These are phyloP conservation scores for Fusarium acutatum DNA, from an alignment of 2,329 filamentous ascomycete species.

Conservation along the genomic window DNA sequence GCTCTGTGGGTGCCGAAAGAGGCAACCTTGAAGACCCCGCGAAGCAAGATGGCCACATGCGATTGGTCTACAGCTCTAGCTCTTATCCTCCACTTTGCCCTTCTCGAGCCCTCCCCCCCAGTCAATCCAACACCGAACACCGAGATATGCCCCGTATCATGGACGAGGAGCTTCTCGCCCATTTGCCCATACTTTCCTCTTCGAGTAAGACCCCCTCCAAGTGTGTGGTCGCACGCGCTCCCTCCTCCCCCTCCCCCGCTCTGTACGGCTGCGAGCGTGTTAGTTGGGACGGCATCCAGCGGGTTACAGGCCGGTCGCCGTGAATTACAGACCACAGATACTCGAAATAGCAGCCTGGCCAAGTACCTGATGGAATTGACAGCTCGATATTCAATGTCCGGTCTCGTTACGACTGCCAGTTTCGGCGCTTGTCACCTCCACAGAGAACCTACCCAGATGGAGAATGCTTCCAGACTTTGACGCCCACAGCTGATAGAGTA, in stretches of 20 bases:
- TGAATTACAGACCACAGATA: background rate
- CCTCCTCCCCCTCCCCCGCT: slow-evolving; percentile 22
- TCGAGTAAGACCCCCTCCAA: slow-evolving; percentile 30
- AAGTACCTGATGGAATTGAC: background rate
- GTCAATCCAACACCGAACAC: slow-evolving; percentile 39
- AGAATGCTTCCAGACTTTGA: slow-evolving; percentile 17
- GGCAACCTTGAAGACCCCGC: slow-evolving; percentile 16
- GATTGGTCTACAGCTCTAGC: slow-evolving; percentile 15
- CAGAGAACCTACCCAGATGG: background rate
- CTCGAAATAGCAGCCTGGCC: background rate
- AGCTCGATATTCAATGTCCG: slow-evolving; percentile 8
- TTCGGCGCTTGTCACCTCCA: background rate
- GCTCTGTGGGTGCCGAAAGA: slow-evolving; percentile 16
- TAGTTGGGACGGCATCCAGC: slow-evolving; percentile 22
- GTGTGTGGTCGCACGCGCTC: slow-evolving; percentile 27
- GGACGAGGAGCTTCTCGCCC: slow-evolving; percentile 2
- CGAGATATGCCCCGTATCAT: slow-evolving; percentile 42
- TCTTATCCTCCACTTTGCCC: slow-evolving; percentile 8
- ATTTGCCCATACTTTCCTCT: slow-evolving; percentile 34
- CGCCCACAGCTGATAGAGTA: background rate
- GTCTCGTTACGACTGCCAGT: slow-evolving; percentile 6
- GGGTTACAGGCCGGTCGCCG: slow-evolving; percentile 20
- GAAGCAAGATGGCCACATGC: background rate
- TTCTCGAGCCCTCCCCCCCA: slow-evolving; percentile 16
- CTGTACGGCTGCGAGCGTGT: slow-evolving; percentile 1